Evolutionary conservation across 75 land plant species (phyloP), one percentile per base, ranked within the genome.

Genomic region (Adiantum capillusveneris): DNA sequence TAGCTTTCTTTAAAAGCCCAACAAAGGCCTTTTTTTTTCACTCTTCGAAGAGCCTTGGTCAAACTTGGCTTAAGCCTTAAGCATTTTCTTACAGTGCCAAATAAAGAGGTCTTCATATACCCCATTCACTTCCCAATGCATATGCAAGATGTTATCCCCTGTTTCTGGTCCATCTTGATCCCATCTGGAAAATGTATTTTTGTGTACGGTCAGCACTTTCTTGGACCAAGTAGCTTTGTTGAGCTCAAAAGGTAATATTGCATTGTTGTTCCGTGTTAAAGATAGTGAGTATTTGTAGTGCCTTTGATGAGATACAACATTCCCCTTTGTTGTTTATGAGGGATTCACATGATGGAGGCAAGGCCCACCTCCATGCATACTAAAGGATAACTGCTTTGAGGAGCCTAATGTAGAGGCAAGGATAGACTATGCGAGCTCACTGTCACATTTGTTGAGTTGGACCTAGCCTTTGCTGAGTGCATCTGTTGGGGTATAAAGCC

Each of bases 131-230:
- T 84, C 74, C 9, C 44, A 50, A 29, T 46, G 19, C 31, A 24
- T 57, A 28, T 65, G 62, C 28, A 46, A 24, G 52, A 28, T 36
- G 57, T 58, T 60, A 44, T 42, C 17, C 41, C 64, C 71, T 51
- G 73, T 53, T 45, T 53, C 49, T 6, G 14, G 5, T 20, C 49
- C 49, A 26, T 68, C 68, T 51, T 17, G 51, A 53, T 66, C 73
- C 57, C 65, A 50, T 44, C 59, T 58, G 19, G 73, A 75, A 17
- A 75, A 66, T 36, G 69, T 84, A 24, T 83, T 71, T 18, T 60
- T 51, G 22, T 71, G 63, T 27, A 65, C 14, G 2, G 55, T 26
- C 28, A 53, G 55, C 55, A 53, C 24, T 26, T 24, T 22, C 14
- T 26, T 53, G 1, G 55, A 53, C 28, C 55, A 3, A 12, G 28